Evolutionary conservation across 2,329 filamentous ascomycete species (phyloP).

Genomic region (Onygenales sp.): DNA sequence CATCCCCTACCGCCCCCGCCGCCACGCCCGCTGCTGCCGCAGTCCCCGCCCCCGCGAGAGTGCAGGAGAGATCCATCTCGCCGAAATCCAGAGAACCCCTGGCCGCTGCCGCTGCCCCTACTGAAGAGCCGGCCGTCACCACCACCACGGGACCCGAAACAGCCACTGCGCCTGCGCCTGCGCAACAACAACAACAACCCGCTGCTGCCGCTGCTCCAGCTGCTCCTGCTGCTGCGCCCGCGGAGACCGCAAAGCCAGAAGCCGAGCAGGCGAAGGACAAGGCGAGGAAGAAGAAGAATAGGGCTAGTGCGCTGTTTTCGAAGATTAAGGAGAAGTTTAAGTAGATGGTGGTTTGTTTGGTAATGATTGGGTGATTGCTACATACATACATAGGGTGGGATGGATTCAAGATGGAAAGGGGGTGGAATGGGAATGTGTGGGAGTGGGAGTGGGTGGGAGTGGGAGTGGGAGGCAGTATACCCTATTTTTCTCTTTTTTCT

Average conservation of each 20-base stretch:
- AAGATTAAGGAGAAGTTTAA: conserved; percentile 47
- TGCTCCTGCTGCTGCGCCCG: conserved; percentile 9
- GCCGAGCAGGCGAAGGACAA: conserved; percentile 21
- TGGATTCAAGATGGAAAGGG: neutral
- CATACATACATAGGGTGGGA: neutral
- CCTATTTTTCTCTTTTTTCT: neutral
- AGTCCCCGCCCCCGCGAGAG: conserved; percentile 7
- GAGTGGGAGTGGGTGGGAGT: neutral
- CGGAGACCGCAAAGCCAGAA: conserved; percentile 15
- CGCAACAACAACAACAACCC: neutral
- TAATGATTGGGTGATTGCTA: no score
- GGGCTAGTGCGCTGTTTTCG: conserved; percentile 52
- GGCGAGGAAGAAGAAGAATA: conserved; percentile 57
- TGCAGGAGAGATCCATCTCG: conserved; percentile 8
- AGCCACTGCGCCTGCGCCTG: conserved; percentile 12
- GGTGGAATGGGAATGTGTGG: neutral
- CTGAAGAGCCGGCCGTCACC: conserved; percentile 5
- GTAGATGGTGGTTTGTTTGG: conserved; percentile 11
- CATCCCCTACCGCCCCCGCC: conserved; percentile 27
- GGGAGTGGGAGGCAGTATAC: neutral
- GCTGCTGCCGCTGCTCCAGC: conserved; percentile 17
- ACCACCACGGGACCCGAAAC: conserved; percentile 13
- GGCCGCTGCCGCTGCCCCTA: conserved; percentile 12
- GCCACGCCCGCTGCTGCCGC: conserved; percentile 10
- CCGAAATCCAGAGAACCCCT: conserved; percentile 18